These are phyloP conservation scores for Thermoascus crustaceus DNA, from an alignment of 2,329 filamentous ascomycete species.

Conservation along the genomic window DNA sequence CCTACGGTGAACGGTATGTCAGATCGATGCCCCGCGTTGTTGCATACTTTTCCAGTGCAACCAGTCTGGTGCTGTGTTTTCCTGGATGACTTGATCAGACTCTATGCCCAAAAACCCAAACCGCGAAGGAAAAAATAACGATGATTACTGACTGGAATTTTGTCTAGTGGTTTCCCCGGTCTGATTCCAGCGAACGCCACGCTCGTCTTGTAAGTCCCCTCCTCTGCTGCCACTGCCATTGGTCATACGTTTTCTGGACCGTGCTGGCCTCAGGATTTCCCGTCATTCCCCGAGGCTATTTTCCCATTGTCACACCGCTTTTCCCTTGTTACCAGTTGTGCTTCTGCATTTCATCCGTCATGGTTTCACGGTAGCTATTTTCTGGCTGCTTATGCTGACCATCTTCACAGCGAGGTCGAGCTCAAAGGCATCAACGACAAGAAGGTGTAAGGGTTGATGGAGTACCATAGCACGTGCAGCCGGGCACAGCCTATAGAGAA, in stretches of 20 bases:
- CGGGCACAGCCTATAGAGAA: too few relatives aligned
- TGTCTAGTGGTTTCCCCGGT: conserved; percentile 63
- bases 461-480: too few relatives aligned
- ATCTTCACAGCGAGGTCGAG: conserved; percentile 53
- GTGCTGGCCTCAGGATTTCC: too few relatives aligned
- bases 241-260: too few relatives aligned
- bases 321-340: too few relatives aligned
- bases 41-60: neutral
- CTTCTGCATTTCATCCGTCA: too few relatives aligned
- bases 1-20: conserved; percentile 34
- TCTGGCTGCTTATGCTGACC: neutral
- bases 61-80: neutral
- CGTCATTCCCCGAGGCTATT: too few relatives aligned
- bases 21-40: conserved; percentile 1
- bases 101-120: conserved; percentile 2
- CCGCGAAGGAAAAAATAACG: neutral
- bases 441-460: too few relatives aligned
- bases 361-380: too few relatives aligned
- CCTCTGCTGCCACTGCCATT: too few relatives aligned
- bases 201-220: conserved; percentile 68
- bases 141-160: conserved; percentile 6
- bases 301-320: too few relatives aligned
- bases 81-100: too few relatives aligned
- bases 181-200: conserved; percentile 67
- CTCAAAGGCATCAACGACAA: conserved; percentile 56